Conservation (phyloP, 2,329 filamentous ascomycete species). For the Ophiocordyceps polyrhachis-furcata region DNA sequence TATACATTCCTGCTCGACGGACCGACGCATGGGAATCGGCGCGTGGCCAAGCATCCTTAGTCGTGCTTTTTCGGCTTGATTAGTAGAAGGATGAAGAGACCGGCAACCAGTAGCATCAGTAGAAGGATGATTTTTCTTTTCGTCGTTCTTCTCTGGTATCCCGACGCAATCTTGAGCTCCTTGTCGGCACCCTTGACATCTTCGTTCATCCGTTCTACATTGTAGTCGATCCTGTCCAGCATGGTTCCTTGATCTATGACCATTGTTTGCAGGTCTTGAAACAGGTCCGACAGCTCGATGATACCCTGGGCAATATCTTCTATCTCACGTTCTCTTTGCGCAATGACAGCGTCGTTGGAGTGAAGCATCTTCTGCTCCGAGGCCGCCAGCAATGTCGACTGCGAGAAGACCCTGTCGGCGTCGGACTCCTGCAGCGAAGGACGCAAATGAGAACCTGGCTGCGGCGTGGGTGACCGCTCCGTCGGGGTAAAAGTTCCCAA, state of each 20-base stretch:
- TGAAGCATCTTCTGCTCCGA: slow-evolving; percentile 46
- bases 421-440: slow-evolving; percentile 86
- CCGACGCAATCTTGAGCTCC: slow-evolving; percentile 72
- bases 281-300: slow-evolving; percentile 90
- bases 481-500: slow-evolving; percentile 27
- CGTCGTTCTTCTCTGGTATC: slow-evolving; percentile 72
- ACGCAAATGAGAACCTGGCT: slow-evolving; percentile 45
- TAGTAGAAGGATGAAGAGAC: slow-evolving; percentile 66
- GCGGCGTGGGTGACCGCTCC: slow-evolving; percentile 35
- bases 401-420: slow-evolving; percentile 79
- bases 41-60: slow-evolving; percentile 2
- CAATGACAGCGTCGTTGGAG: slow-evolving; percentile 67
- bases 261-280: slow-evolving; percentile 91
- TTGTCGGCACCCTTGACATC: slow-evolving; percentile 88
- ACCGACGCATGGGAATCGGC: slow-evolving; percentile 2
- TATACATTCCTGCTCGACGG: slow-evolving; percentile 9
- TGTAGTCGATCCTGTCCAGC: slow-evolving; percentile 92
- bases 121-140: slow-evolving; percentile 88
- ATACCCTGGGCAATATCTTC: slow-evolving; percentile 97
- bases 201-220: slow-evolving; percentile 85
- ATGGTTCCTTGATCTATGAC: slow-evolving; percentile 83
- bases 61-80: slow-evolving; percentile 54
- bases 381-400: slow-evolving; percentile 70
- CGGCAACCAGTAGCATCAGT: slow-evolving; percentile 66
- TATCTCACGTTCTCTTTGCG: slow-evolving; percentile 88